These are phyloP conservation scores for Bryoglossum gracile DNA, from an alignment of 495 filamentous ascomycete genomes.

Conservation along the genomic window DNA sequence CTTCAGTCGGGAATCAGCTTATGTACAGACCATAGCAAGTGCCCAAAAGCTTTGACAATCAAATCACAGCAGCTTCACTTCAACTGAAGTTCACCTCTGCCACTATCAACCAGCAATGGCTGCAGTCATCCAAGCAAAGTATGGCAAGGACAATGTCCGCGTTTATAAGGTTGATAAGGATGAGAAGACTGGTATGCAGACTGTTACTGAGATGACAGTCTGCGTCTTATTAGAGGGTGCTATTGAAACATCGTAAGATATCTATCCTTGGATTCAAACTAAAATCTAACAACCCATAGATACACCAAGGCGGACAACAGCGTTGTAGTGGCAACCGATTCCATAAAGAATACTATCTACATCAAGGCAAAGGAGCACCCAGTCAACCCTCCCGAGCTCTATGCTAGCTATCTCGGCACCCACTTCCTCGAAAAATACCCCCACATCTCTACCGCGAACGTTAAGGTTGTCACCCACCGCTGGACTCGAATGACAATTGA, in stretches of 20 bases:
- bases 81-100: not conserved
- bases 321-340: constrained; percentile 92
- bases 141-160: constrained; percentile 97
- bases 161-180: constrained; percentile 88
- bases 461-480: constrained; percentile 75
- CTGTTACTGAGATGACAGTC: constrained; percentile 91
- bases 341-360: constrained; percentile 96
- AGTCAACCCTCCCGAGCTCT: constrained; percentile 88
- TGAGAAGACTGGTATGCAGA: constrained; percentile 65
- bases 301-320: constrained; percentile 95
- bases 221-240: constrained; percentile 83
- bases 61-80: not conserved
- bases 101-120: constrained; percentile 36
- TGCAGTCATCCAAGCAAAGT: constrained; percentile 65
- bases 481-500: constrained; percentile 89
- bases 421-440: constrained; percentile 85
- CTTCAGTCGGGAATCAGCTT: not conserved
- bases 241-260: constrained; percentile 74
- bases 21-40: not conserved
- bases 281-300: constrained; percentile 37
- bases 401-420: constrained; percentile 70
- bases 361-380: constrained; percentile 90
- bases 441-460: constrained; percentile 77
- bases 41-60: not conserved
- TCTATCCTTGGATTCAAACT: no score